Conservation (phyloP, 202 grass and related monocot species). For the Hordeum pubiflorum region DNA sequence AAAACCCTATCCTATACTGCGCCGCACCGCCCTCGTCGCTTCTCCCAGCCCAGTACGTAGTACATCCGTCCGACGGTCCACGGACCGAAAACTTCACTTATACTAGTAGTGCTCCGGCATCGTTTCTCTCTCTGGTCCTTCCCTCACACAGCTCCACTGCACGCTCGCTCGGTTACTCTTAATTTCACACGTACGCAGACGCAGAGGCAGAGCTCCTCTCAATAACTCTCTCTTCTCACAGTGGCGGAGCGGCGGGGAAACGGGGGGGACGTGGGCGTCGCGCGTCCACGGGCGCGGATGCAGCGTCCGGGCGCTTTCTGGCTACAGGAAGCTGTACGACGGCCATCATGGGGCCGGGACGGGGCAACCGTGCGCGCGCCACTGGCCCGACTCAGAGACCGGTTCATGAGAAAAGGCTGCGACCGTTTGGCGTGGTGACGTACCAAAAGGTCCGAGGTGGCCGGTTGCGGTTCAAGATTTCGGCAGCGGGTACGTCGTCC, state of each 20-base stretch:
- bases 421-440: too few species aligned
- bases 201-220: neutral
- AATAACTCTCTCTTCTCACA: neutral
- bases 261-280: too few species aligned
- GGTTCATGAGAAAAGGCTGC: too few species aligned
- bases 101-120: too few species aligned
- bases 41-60: neutral
- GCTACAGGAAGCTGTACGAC: neutral
- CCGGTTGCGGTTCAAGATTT: too few species aligned
- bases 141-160: neutral
- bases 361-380: neutral
- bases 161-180: neutral
- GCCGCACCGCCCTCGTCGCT: neutral
- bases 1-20: neutral
- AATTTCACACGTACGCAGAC: neutral
- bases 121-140: neutral
- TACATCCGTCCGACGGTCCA: too few species aligned
- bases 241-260: too few species aligned
- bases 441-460: too few species aligned
- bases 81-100: neutral
- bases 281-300: neutral
- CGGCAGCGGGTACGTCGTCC: too few species aligned
- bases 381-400: too few species aligned
- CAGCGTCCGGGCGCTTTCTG: neutral
- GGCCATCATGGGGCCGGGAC: too few species aligned